A percentile compares a stretch with the other conserved stretches of the same genome.
phyloP scores from a whole-genome alignment of 768 basidiomycete genomes.

The Amanita polypyramis region DNA sequence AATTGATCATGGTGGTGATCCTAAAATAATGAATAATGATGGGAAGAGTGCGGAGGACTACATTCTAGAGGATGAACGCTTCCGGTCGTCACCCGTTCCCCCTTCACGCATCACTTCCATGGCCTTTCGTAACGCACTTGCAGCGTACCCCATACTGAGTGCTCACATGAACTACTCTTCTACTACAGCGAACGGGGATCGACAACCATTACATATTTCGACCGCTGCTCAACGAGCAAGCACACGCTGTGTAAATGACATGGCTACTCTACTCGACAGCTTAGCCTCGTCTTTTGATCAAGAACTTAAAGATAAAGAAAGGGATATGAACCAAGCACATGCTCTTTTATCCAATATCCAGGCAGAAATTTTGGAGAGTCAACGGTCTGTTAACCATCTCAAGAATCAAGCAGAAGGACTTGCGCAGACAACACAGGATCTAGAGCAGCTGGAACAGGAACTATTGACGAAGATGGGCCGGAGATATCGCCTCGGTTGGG shows the following conservation, averaged over 20 bases:
- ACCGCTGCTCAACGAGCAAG: slow-evolving; percentile 78
- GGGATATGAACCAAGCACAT: slow-evolving; percentile 84
- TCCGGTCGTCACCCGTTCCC: slow-evolving; percentile 82
- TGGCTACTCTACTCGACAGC: slow-evolving; percentile 77
- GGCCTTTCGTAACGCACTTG: slow-evolving; percentile 68
- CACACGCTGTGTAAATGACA: slow-evolving; percentile 76
- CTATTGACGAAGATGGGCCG: slow-evolving; percentile 69
- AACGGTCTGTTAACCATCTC: slow-evolving; percentile 63
- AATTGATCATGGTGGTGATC: slow-evolving; percentile 93
- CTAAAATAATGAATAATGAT: slow-evolving; percentile 88
- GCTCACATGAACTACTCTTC: slow-evolving; percentile 32
- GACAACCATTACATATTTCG: slow-evolving; percentile 75
- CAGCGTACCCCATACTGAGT: slow-evolving; percentile 38
- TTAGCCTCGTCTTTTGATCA: slow-evolving; percentile 86
- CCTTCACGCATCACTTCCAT: slow-evolving; percentile 54
- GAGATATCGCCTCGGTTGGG: slow-evolving; percentile 80
- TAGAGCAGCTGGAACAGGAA: slow-evolving; percentile 55
- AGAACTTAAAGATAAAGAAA: slow-evolving; percentile 85
- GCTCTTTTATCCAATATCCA: slow-evolving; percentile 80
- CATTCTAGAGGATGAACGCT: slow-evolving; percentile 96
- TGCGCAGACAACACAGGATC: slow-evolving; percentile 41
- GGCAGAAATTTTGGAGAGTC: slow-evolving; percentile 81
- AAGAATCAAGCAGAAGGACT: slow-evolving; percentile 60
- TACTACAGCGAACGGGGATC: slow-evolving; percentile 44
- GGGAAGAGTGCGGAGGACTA: slow-evolving; percentile 98